Base-by-base conservation (phyloP, 371 early-diverging fungal genomes). In the Rhizopus arrhizus region DNA sequence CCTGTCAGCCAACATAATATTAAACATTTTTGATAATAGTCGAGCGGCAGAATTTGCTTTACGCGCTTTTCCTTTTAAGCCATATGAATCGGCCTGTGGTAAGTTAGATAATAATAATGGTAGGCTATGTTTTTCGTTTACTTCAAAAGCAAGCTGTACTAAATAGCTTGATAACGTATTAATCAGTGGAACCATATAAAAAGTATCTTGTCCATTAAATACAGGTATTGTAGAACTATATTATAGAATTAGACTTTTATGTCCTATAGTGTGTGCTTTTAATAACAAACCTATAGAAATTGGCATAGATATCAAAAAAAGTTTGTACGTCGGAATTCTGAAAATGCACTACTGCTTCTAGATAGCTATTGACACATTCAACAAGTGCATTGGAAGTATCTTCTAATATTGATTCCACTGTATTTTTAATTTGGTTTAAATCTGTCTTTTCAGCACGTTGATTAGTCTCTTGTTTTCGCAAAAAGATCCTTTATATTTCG, bases 1-100 rank as follows among this genome's bases (percentile, higher is more conserved):
- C 60, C 68, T 49, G 32, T 67, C 68, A 11, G 68, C 61, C 34
- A 72, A 40, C 62, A 68, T 68, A 29, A 59, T 64, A 49, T 72
- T 72, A 48, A 72, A 72, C 15, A 62, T 36, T 54, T 62, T 72
- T 4, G 68, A 65, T 7, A 72, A 33, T 3, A 72, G 33, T 16
- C 65, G 45, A 4, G 68, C 68, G 11, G 68, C 68, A 32, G 59
- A 52, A 38, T 72, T 62, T 1, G 68, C 59, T 51, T 72, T 72
- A 15, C 60, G 58, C 10, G 59, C 64, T 55, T 67, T 72, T 11
- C 68, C 57, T 43, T 35, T 41, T 4, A 65, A 16, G 6, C 60
- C 58, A 38, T 41, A 50, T 12, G 53, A 53, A 41, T 72, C 72
- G 12, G 56, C 68, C 65, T 71, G 45, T 5, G 28, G 22, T 15